phyloP scores from a whole-genome alignment of 2,329 filamentous ascomycete species.

The Mollisia scopiformis region DNA sequence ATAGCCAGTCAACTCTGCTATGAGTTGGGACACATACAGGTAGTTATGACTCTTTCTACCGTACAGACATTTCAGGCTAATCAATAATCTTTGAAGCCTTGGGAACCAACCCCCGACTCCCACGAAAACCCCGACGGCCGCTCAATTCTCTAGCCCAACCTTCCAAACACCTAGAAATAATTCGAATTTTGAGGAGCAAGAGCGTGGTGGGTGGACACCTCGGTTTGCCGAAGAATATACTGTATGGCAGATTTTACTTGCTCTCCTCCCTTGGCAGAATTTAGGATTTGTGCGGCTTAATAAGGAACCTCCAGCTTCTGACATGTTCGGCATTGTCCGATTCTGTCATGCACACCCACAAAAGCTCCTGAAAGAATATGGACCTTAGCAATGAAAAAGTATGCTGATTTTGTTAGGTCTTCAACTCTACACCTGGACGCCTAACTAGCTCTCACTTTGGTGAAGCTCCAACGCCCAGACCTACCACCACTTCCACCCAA shows the following conservation, averaged over 20 bases:
- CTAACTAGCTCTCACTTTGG: constrained; percentile 41
- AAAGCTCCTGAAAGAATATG: background rate
- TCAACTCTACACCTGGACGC: constrained; percentile 65
- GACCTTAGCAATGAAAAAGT: background rate
- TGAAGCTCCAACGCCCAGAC: constrained; percentile 29
- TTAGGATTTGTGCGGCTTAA: background rate
- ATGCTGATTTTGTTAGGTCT: constrained; percentile 35
- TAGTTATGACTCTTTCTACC: constrained; percentile 28
- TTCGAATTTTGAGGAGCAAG: constrained; percentile 51
- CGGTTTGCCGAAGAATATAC: constrained; percentile 67
- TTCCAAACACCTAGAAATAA: constrained; percentile 59
- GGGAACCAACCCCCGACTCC: constrained; percentile 64
- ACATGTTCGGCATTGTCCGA: background rate
- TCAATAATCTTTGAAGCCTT: constrained; percentile 51
- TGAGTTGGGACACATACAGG: constrained; percentile 65
- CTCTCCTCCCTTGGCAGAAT: background rate
- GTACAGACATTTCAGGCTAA: constrained; percentile 38
- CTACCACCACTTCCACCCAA: constrained; percentile 31
- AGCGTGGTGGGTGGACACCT: constrained; percentile 59
- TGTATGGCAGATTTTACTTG: constrained; percentile 37
- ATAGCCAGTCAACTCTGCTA: constrained; percentile 49
- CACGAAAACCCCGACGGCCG: constrained; percentile 58
- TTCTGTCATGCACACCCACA: background rate
- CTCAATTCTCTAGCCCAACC: constrained; percentile 55
- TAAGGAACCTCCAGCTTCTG: background rate